Percentiles rank a stretch among this genome's conserved stretches.
phyloP scores from a whole-genome alignment of 2,329 filamentous ascomycete species.

The Nannizziopsis arthrosporioides region DNA sequence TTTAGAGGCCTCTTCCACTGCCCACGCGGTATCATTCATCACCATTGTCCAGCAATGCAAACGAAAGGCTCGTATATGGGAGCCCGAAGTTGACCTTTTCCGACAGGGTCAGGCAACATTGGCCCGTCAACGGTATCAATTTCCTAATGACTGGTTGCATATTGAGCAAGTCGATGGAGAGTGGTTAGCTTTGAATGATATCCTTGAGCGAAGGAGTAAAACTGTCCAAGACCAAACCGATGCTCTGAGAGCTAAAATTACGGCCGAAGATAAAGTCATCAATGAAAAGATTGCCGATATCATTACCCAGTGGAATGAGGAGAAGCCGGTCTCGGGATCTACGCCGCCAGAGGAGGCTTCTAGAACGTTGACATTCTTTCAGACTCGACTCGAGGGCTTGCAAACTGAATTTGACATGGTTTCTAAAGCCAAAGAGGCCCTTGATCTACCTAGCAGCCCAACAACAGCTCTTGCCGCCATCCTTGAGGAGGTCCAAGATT shows the following conservation, averaged over 20 bases:
- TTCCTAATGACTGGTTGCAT: slow-evolving; percentile 84
- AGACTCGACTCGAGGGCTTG: slow-evolving; percentile 70
- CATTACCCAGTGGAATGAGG: slow-evolving; percentile 78
- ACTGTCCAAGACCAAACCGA: slow-evolving; percentile 95
- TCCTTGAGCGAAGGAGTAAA: slow-evolving; percentile 82
- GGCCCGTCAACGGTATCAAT: slow-evolving; percentile 82
- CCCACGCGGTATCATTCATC: slow-evolving; percentile 95
- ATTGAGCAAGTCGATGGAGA: slow-evolving; percentile 94
- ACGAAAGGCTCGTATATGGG: slow-evolving; percentile 85
- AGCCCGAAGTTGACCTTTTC: slow-evolving; percentile 90
- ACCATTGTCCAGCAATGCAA: slow-evolving; percentile 95
- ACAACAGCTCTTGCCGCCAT: slow-evolving; percentile 76
- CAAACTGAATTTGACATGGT: slow-evolving; percentile 88
- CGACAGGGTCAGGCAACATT: slow-evolving; percentile 89
- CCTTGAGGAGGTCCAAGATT: slow-evolving; percentile 92
- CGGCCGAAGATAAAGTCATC: slow-evolving; percentile 84
- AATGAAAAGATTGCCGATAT: slow-evolving; percentile 79
- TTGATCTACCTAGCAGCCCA: slow-evolving; percentile 70
- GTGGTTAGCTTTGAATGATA: slow-evolving; percentile 87
- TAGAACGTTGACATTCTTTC: slow-evolving; percentile 67
- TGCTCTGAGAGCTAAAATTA: slow-evolving; percentile 85
- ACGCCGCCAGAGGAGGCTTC: slow-evolving; percentile 85
- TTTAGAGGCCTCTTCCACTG: slow-evolving; percentile 86
- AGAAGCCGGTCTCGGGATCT: slow-evolving; percentile 91
- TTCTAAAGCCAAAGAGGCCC: slow-evolving; percentile 87